Conservation (phyloP, 495 filamentous ascomycete species). For the Articulospora tetracladia region DNA sequence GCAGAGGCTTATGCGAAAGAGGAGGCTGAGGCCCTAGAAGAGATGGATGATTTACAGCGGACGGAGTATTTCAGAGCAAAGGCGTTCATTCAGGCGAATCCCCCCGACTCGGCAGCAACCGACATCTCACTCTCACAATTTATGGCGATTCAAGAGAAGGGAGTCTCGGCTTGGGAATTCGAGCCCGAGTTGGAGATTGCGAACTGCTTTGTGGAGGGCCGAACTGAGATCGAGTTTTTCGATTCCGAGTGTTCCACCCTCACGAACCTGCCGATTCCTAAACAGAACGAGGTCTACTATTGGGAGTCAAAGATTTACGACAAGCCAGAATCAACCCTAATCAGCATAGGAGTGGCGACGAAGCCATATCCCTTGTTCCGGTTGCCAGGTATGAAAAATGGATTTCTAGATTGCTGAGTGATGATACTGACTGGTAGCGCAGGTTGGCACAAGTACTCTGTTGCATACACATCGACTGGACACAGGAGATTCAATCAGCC, state of each 20-base stretch:
- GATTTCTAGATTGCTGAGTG: not conserved
- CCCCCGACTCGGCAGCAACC: slow-evolving; percentile 90
- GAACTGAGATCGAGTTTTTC: slow-evolving; percentile 98
- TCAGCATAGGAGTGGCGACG: slow-evolving; percentile 89
- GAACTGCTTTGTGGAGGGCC: slow-evolving; percentile 94
- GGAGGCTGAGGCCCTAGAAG: slow-evolving; percentile 91
- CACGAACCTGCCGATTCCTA: slow-evolving; percentile 93
- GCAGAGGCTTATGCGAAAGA: slow-evolving; percentile 89
- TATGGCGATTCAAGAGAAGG: slow-evolving; percentile 97
- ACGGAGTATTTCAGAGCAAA: slow-evolving; percentile 92
- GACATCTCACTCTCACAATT: slow-evolving; percentile 98
- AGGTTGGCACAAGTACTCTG: slow-evolving; percentile 89
- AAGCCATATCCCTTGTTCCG: slow-evolving; percentile 96
- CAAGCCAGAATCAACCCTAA: slow-evolving; percentile 80
- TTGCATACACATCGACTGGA: slow-evolving; percentile 86
- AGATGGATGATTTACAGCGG: slow-evolving; percentile 90
- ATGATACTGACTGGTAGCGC: slow-evolving; percentile 15
- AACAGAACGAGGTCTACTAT: slow-evolving; percentile 99
- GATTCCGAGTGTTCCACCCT: slow-evolving; percentile 97
- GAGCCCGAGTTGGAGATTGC: slow-evolving; percentile 97
- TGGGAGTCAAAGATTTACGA: slow-evolving; percentile 99
- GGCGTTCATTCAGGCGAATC: slow-evolving; percentile 92
- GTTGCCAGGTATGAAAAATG: slow-evolving; percentile 66
- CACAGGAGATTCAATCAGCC: slow-evolving; percentile 88
- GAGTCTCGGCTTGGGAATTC: slow-evolving; percentile 98